These are phyloP conservation scores for Fusarium pseudocircinatum DNA, from an alignment of 2,329 filamentous ascomycete genomes.

Conservation along the genomic window DNA sequence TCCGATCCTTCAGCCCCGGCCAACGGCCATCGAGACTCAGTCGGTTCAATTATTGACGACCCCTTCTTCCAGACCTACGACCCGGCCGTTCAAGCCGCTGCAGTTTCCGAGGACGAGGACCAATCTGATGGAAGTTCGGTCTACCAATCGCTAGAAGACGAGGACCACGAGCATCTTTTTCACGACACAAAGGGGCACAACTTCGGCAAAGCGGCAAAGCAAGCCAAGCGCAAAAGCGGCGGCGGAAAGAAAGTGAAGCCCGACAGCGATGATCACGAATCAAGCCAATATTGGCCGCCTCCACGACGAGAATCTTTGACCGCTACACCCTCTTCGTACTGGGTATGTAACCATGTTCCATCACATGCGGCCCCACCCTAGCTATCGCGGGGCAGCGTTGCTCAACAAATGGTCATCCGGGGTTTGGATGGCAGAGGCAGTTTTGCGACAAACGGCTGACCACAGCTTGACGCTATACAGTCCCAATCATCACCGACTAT, in stretches of 20 bases:
- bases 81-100: constrained; percentile 42
- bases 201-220: constrained; percentile 4
- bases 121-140: constrained; percentile 39
- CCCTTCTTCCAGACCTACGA: constrained; percentile 63
- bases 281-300: constrained; percentile 53
- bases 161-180: constrained; percentile 47
- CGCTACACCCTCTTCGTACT: constrained; percentile 49
- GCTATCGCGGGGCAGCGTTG: constrained; percentile 39
- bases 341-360: constrained; percentile 49
- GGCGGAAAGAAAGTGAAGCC: constrained; percentile 26
- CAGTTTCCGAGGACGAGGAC: constrained; percentile 37
- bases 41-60: constrained; percentile 65
- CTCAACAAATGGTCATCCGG: not conserved
- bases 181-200: constrained; percentile 35
- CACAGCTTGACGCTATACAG: constrained; percentile 42
- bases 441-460: constrained; percentile 42
- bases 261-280: constrained; percentile 42
- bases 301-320: constrained; percentile 61
- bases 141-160: constrained; percentile 43
- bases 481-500: constrained; percentile 52
- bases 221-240: constrained; percentile 18
- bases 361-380: constrained; percentile 33
- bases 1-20: constrained; percentile 26
- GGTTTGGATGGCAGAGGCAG: not conserved
- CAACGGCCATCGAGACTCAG: constrained; percentile 55